These are phyloP conservation scores for Spirogloea muscicola DNA, from an alignment of 139 green algal genomes.

Conservation along the genomic window DNA sequence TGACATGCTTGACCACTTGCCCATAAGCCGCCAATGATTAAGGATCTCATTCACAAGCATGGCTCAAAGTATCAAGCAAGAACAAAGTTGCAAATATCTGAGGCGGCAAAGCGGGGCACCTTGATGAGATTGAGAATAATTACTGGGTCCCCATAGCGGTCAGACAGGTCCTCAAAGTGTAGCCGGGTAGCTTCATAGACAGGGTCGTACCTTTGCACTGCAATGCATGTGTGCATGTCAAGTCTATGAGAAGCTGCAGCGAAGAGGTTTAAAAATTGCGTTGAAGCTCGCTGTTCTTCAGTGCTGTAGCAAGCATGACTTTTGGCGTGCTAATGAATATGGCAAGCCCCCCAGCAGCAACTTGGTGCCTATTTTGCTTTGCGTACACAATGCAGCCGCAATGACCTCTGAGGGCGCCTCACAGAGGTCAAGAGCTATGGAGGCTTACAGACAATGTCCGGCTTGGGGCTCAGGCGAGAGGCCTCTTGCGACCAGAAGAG, in stretches of 20 bases:
- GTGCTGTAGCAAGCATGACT: no score
- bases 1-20: no score
- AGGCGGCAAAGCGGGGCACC: conserved; percentile 16
- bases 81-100: background rate
- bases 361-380: no score
- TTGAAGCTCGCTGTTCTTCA: no score
- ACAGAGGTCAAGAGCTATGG: background rate
- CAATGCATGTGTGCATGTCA: no score
- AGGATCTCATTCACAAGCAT: conserved; percentile 1
- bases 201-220: conserved; percentile 51
- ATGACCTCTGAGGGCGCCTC: no score
- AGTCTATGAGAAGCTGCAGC: no score
- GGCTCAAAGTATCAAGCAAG: background rate
- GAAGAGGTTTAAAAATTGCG: no score
- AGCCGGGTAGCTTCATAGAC: conserved; percentile 47
- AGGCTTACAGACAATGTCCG: conserved; percentile 49
- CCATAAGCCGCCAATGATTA: no score
- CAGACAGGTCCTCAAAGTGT: conserved; percentile 62
- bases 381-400: no score
- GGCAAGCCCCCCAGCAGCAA: no score
- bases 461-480: conserved; percentile 44
- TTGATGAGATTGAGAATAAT: conserved; percentile 90
- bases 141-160: conserved; percentile 76
- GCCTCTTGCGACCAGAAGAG: conserved; percentile 88
- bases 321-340: no score